Evolutionary conservation across 139 green algal genomes (phyloP), one percentile per base, ranked within the genome.

Genomic region (Mesotaenium endlicherianum): DNA sequence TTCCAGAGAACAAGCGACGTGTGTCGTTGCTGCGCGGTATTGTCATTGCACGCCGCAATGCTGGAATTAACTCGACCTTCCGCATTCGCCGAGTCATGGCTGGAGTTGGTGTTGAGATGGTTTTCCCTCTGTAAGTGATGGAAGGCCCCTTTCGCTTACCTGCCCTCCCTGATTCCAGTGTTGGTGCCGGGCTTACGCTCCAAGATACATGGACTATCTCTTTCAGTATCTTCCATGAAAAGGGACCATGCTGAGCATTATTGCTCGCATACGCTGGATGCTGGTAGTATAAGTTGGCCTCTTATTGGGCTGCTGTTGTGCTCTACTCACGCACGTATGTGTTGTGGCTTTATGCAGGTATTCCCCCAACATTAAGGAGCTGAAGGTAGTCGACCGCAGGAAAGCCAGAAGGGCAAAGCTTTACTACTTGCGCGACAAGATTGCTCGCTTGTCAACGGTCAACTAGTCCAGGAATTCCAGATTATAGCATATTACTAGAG

Each of bases 341-440:
- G 47, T 11, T 11, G 8, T 57, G 8, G 47, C 47, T 57, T 8
- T 11, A 57, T 57, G 20, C 76, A 83, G 76, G 77, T 89, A 80
- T 40, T 86, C 84, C 30, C 84, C 84, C 26, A 89, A 82, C 40
- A 89, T 89, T 40, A 89, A 89, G 45, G 84, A 84, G 67, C 47
- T 89, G 11, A 83, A 86, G 43, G 59, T 89, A 4, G 36, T 89
- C 1, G 84, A 89, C 20, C 70, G 68, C 38, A 75, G 69, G 45
- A 89, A 81, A 70, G 84, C 80, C 11, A 60, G 84, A 8, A 44
- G 84, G 34, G 84, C 77, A 39, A 89, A 89, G 49, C 68, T 89
- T 31, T 89, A 86, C 75, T 89, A 89, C 74, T 50, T 89, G 77
- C 84, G 84, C 8, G 84, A 89, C 45, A 89, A 85, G 70, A 60